Base-by-base conservation (phyloP, 78 protist genomes). In the Dictyostelium brefeldianum region DNA sequence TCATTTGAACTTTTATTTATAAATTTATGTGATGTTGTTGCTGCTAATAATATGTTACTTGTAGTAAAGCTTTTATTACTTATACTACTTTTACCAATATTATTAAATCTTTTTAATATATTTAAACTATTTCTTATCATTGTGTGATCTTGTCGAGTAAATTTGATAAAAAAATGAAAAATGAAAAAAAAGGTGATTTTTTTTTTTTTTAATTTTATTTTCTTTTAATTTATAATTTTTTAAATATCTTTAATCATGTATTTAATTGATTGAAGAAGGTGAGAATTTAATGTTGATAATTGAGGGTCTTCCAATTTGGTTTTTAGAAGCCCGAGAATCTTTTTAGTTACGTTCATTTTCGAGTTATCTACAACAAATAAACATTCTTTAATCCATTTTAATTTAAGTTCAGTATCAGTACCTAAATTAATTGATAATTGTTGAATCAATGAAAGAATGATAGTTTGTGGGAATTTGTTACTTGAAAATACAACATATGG, bases 351-450 rank as follows among this genome's bases (percentile, higher is more conserved):
- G 17, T 64, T 59, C 1, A n/a, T 27, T 7, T 51, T 87, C 12
- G n/a, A 51, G 10, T 29, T 14, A 31, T 87, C 93, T 7, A 87
- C 54, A 1, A 47, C 59, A 8, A 59, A 57, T 5, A 87, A 54
- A 59, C 79, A 25, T 20, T 87, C 93, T 65, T 87, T 74, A 46
- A 87, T 87, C 93, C 93, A 87, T 65, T 73, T 74, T 73, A 87
- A 51, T 77, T 87, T 87, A 29, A 77, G 51, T n/a, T 74, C 85
- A 9, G 70, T 27, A 41, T 87, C 84, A 15, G 5, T 78, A 11
- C 18, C 18, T n/a, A 87, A 36, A 25, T 87, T 81, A 43, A 71
- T 59, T 5, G 93, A 70, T 7, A 87, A 75, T 87, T 87, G 93
- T 59, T 87, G 93, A 17, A 87, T 77, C 29, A 87, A 50, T 14